Evolutionary conservation across 306 rosid species (phyloP).

Genomic region (Vicia sativa): DNA sequence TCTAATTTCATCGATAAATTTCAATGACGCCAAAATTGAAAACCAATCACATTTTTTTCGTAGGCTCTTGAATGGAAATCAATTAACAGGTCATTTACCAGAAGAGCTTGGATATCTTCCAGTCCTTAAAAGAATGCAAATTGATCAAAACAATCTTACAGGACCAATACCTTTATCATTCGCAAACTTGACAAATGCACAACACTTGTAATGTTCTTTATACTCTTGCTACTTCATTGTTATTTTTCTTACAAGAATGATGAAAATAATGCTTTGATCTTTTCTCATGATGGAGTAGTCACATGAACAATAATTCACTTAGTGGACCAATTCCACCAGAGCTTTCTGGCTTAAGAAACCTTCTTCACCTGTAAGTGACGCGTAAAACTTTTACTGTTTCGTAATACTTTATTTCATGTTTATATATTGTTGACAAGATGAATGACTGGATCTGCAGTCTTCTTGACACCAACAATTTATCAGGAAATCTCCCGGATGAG

Average conservation of each 20-base stretch:
- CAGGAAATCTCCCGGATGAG: constrained; percentile 78
- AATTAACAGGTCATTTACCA: constrained; percentile 67
- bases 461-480: constrained; percentile 83
- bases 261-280: constrained; percentile 32
- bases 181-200: constrained; percentile 54
- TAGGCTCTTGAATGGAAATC: constrained; percentile 87
- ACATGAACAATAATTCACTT: constrained; percentile 96
- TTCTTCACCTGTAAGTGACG: constrained; percentile 67
- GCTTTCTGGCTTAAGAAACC: constrained; percentile 60
- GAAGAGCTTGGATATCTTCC: constrained; percentile 82
- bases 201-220: constrained; percentile 74
- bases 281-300: constrained; percentile 60
- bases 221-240: constrained; percentile 2
- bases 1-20: background rate
- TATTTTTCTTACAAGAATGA: constrained; percentile 7
- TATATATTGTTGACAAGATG: constrained; percentile 34
- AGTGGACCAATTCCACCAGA: constrained; percentile 76
- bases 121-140: constrained; percentile 61
- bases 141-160: constrained; percentile 70
- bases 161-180: constrained; percentile 79
- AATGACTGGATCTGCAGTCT: constrained; percentile 62
- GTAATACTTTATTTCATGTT: constrained; percentile 9
- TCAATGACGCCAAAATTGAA: background rate
- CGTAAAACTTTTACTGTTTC: background rate
- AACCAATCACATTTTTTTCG: background rate